Conservation (phyloP, 2,329 filamentous ascomycete species). For the Aspergillus clavatus region DNA sequence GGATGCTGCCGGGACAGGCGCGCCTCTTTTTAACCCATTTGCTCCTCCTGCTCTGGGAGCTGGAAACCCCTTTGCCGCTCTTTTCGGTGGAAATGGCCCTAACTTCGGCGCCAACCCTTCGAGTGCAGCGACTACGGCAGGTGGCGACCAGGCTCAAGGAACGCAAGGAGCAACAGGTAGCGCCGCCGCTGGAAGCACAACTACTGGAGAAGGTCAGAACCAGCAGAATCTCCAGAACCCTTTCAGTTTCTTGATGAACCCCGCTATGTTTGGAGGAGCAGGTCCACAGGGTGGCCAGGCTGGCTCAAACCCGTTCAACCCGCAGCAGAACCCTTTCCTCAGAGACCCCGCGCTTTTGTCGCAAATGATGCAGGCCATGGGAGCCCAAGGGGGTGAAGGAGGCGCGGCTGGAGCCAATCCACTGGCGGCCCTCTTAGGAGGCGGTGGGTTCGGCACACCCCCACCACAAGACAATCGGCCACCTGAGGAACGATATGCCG, state of each 20-base stretch:
- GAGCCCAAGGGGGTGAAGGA: conserved; percentile 33
- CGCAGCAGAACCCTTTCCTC: conserved; percentile 51
- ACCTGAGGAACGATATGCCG: conserved; percentile 87
- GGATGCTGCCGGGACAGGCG: conserved; percentile 36
- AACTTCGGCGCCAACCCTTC: conserved; percentile 25
- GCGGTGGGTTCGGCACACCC: conserved; percentile 43
- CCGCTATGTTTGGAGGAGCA: conserved; percentile 33
- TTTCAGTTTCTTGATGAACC: conserved; percentile 61
- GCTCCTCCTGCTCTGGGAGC: conserved; percentile 22
- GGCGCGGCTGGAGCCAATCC: conserved; percentile 40
- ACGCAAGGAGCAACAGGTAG: conserved; percentile 28
- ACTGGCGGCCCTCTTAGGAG: conserved; percentile 48
- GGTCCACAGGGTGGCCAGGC: conserved; percentile 33
- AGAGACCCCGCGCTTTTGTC: conserved; percentile 57
- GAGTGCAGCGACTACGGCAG: conserved; percentile 28
- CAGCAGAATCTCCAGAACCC: conserved; percentile 55
- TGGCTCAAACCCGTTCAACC: conserved; percentile 44
- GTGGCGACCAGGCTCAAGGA: conserved; percentile 25
- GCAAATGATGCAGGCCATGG: conserved; percentile 51
- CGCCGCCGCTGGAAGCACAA: conserved; percentile 24
- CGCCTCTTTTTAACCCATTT: conserved; percentile 30
- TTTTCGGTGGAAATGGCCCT: conserved; percentile 45
- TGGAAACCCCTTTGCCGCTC: conserved; percentile 58
- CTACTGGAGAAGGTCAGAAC: conserved; percentile 29
- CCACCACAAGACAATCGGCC: conserved; percentile 74